Conservation (phyloP, 495 filamentous ascomycete species). For the Usnea hakonensis region DNA sequence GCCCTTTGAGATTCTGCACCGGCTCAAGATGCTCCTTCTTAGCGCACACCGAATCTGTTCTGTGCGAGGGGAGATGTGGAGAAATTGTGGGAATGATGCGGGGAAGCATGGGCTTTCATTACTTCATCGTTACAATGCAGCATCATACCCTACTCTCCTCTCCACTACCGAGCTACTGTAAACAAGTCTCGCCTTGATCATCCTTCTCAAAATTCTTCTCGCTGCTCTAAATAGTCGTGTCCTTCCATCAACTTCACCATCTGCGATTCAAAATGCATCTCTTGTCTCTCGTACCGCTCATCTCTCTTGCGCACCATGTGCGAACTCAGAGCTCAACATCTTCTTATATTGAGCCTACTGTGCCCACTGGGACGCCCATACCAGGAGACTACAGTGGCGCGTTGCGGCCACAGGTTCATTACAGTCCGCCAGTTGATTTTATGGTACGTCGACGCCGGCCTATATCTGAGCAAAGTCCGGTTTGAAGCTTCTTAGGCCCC, state of each 20-base stretch:
- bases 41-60: background rate
- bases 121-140: background rate
- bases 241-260: background rate
- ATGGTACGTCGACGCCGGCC: slow-evolving; percentile 29
- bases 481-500: background rate
- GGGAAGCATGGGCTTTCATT: background rate
- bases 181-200: background rate
- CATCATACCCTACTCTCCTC: background rate
- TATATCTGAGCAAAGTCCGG: background rate
- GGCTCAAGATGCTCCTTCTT: background rate
- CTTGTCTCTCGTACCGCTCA: background rate
- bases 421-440: slow-evolving; percentile 43
- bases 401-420: slow-evolving; percentile 48
- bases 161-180: no score
- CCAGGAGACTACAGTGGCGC: slow-evolving; percentile 37
- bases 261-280: background rate
- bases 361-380: slow-evolving; percentile 34
- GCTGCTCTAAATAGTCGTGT: background rate
- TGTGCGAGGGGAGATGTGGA: background rate
- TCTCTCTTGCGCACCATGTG: background rate
- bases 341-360: slow-evolving; percentile 27
- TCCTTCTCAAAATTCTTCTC: background rate
- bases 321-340: slow-evolving; percentile 20
- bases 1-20: background rate
- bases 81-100: background rate